A percentile compares a stretch with the other conserved stretches of the same genome.
Evolutionary conservation across 176 grass and related monocot species (phyloP).

Genomic region (Oryza rufipogon): DNA sequence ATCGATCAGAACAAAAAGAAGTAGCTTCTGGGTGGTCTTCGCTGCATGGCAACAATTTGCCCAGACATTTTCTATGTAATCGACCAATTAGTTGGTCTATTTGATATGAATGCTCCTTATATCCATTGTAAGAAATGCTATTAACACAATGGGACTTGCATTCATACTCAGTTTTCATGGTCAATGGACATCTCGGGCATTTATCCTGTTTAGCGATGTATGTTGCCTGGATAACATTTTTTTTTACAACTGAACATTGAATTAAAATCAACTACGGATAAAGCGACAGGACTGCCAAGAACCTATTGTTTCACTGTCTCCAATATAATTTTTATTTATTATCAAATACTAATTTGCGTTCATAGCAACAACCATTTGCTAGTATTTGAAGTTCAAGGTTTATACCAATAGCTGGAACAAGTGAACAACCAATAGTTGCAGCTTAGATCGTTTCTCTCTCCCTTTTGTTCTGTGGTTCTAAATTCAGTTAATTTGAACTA

Average conservation of each 20-base stretch:
- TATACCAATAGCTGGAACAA: neutral
- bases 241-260: neutral
- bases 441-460: neutral
- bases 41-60: neutral
- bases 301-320: neutral
- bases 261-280: neutral
- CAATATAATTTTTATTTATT: no score
- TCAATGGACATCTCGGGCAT: neutral
- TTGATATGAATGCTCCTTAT: neutral
- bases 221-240: neutral
- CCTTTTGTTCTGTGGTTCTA: no score
- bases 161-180: neutral
- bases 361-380: no score
- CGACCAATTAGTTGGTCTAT: neutral
- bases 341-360: no score
- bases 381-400: neutral
- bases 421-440: neutral
- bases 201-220: neutral
- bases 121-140: neutral
- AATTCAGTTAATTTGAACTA: no score
- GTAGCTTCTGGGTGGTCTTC: neutral
- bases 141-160: neutral
- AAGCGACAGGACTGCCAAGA: no score
- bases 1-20: constrained; percentile 34
- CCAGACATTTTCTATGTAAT: neutral